These are phyloP conservation scores for Chlorella variabilis DNA, from an alignment of 163 green algal species.

Conservation along the genomic window DNA sequence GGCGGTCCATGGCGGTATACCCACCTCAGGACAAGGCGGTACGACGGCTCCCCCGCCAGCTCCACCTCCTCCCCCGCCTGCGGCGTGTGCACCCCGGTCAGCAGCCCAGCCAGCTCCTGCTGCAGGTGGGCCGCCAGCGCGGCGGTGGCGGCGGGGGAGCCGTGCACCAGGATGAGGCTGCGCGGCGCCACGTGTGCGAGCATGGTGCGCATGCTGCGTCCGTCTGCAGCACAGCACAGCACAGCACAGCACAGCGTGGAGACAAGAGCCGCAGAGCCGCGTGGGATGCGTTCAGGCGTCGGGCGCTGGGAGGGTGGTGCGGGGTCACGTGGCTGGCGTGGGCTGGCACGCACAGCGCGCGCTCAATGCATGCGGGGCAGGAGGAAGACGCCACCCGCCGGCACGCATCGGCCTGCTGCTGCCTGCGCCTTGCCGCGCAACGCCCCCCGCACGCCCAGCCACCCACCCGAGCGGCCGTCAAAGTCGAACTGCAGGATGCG, in stretches of 20 bases:
- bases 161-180: conserved; percentile 70
- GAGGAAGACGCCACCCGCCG: no score
- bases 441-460: no score
- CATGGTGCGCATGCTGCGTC: conserved; percentile 69
- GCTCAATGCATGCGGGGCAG: no score
- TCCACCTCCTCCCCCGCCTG: conserved; percentile 31
- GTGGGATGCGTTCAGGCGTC: no score
- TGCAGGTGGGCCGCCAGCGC: conserved; percentile 41
- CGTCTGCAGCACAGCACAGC: conserved; percentile 54
- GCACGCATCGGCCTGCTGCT: no score
- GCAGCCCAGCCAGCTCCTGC: conserved; percentile 43
- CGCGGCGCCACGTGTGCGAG: conserved; percentile 71
- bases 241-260: background rate
- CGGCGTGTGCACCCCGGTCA: conserved; percentile 39
- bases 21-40: conserved; percentile 23
- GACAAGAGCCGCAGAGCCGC: background rate
- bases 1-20: background rate
- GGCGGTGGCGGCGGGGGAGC: conserved; percentile 37
- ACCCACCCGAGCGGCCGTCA: conserved; percentile 60
- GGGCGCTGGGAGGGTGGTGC: no score
- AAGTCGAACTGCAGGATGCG: conserved; percentile 66
- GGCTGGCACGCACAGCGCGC: no score
- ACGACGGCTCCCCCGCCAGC: conserved; percentile 18
- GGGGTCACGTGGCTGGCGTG: no score
- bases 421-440: no score